Base-by-base conservation (phyloP, 1,139 yeast species). In the Pichia norvegensis region DNA sequence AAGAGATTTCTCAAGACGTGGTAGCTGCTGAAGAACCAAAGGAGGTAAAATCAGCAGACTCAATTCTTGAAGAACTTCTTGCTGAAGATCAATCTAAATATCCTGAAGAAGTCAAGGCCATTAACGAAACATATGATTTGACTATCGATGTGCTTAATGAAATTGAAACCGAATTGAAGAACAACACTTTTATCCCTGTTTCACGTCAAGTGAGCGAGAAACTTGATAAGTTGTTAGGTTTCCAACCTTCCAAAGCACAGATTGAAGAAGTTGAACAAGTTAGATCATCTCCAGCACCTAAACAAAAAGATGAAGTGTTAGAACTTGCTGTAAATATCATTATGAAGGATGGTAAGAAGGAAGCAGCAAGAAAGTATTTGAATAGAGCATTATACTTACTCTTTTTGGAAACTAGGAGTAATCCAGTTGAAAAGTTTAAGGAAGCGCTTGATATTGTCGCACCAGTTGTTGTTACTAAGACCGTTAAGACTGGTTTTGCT, bases 261-360 rank as follows among this genome's bases (percentile, higher is more conserved):
- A 51, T 73, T 29, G 72, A 66, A 11, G 78, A 84, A 61, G 72
- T 72, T 40, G 76, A 72, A 46, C 64, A 60, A 13, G 67, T 82
- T 48, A 68, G 73, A 46, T 71, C 67, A 38, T 67, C 71, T 49
- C 74, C 78, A 20, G 67, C 86, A 33, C 95, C 96, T 17, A 62
- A 70, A 23, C 70, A 73, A 55, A 67, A 70, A 33, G 95, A 90
- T 55, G 83, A 85, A 16, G 76, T 82, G 29, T 73, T 92, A 45
- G 80, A 81, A 45, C 85, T 85, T 55, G 76, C 92, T 57, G 81
- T 86, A 46, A 87, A 90, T 63, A 74, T 88, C 67, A 80, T 92
- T 50, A 94, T 94, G 98, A 79, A 87, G 61, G 81, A 86, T 60
- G 99, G 99, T 43, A 81, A 82, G 64, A 92, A 90, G 64, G 78